A percentile compares a stretch with the other conserved stretches of the same genome.
Conservation (phyloP, 768 basidiomycete genomes). For the Antrodiella citrinella region DNA sequence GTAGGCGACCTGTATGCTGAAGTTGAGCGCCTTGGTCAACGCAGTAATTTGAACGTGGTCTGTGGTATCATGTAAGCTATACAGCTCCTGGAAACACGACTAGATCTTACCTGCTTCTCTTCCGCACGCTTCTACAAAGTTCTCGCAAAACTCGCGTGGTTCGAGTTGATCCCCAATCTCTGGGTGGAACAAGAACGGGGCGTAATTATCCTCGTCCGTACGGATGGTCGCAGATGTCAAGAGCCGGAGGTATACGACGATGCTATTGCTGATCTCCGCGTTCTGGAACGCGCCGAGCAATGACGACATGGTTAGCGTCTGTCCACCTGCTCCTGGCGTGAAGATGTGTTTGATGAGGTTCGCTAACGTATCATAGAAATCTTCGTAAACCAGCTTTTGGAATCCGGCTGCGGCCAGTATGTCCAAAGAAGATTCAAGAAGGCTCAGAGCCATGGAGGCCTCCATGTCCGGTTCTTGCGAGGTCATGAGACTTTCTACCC, state of each 20-base stretch:
- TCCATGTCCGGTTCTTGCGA: slow-evolving; percentile 36
- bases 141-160: slow-evolving; percentile 54
- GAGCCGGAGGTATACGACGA: slow-evolving; percentile 75
- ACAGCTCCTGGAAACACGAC: background rate
- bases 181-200: slow-evolving; percentile 70
- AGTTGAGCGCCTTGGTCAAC: slow-evolving; percentile 56
- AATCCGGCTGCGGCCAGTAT: slow-evolving; percentile 54
- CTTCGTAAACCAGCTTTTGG: slow-evolving; percentile 60
- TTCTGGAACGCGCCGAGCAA: slow-evolving; percentile 50
- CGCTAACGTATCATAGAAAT: slow-evolving; percentile 63
- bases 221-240: slow-evolving; percentile 81
- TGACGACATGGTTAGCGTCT: slow-evolving; percentile 23
- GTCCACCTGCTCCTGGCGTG: slow-evolving; percentile 24
- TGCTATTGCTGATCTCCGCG: slow-evolving; percentile 52
- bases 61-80: slow-evolving; percentile 14
- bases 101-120: slow-evolving; percentile 59
- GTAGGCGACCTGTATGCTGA: slow-evolving; percentile 72
- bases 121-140: slow-evolving; percentile 69
- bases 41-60: slow-evolving; percentile 83
- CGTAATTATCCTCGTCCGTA: slow-evolving; percentile 48
- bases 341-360: slow-evolving; percentile 40
- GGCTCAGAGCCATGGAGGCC: slow-evolving; percentile 41
- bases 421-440: slow-evolving; percentile 39
- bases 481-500: slow-evolving; percentile 61
- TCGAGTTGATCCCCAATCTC: slow-evolving; percentile 43